These are phyloP conservation scores for Cyberlindnera meyerae DNA, from an alignment of 805 yeast species.

Conservation along the genomic window DNA sequence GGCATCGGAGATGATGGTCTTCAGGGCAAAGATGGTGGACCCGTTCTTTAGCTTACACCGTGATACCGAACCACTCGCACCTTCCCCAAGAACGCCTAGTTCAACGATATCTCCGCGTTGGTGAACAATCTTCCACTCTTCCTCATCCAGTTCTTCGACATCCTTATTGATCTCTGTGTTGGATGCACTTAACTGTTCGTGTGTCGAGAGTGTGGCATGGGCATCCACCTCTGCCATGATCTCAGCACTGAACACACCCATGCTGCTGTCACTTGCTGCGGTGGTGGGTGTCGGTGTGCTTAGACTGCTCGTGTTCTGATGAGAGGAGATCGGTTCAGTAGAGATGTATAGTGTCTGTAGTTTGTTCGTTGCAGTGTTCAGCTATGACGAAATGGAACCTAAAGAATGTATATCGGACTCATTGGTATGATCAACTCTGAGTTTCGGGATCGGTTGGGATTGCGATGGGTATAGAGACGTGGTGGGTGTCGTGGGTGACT, in stretches of 20 bases:
- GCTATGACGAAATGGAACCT: too few relatives aligned
- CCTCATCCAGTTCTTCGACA: constrained; percentile 49
- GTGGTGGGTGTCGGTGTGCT: constrained; percentile 28
- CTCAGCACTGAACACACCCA: constrained; percentile 27
- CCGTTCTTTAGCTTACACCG: constrained; percentile 65
- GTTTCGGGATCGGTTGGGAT: constrained; percentile 2
- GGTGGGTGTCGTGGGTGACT: constrained; percentile 8
- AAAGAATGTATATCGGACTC: too few relatives aligned
- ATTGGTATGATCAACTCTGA: too few relatives aligned
- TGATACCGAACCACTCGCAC: constrained; percentile 87
- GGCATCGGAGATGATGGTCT: constrained; percentile 42
- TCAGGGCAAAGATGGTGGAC: constrained; percentile 74
- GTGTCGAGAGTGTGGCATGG: constrained; percentile 4
- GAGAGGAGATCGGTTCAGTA: constrained; percentile 18
- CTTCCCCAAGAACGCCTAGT: constrained; percentile 79
- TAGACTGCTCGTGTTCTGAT: too few relatives aligned
- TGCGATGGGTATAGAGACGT: too few relatives aligned
- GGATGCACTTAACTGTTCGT: too few relatives aligned
- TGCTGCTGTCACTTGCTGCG: constrained; percentile 24
- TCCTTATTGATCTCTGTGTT: background rate
- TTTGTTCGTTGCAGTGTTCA: too few relatives aligned
- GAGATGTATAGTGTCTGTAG: too few relatives aligned
- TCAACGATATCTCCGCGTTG: constrained; percentile 59
- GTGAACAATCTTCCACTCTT: constrained; percentile 67
- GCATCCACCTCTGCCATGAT: constrained; percentile 26